A percentile compares a stretch with the other conserved stretches of the same genome.
Conservation (phyloP, 192 early-diverging fungal genomes). For the Backusella liffmaniae region DNA sequence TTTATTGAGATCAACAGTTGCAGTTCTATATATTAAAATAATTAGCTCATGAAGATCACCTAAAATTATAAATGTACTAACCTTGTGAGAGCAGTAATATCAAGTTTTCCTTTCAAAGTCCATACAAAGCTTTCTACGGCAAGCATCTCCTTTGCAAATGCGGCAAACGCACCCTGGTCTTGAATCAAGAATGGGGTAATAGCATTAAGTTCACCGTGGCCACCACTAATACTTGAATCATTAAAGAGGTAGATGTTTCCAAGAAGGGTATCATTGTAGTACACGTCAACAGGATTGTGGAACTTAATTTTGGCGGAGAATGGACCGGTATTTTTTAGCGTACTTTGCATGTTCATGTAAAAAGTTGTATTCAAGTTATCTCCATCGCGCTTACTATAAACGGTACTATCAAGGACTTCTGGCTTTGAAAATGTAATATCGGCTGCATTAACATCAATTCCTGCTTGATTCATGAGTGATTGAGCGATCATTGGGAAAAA, state of each 20-base stretch:
- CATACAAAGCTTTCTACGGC: slow-evolving; percentile 42
- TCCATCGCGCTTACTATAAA: slow-evolving; percentile 7
- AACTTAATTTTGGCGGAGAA: slow-evolving; percentile 50
- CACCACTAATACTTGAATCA: slow-evolving; percentile 41
- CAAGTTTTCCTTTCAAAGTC: slow-evolving; percentile 42
- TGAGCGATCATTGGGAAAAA: slow-evolving; percentile 56
- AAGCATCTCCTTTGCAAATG: slow-evolving; percentile 51
- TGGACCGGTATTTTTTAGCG: slow-evolving; percentile 34
- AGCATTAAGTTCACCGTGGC: slow-evolving; percentile 36
- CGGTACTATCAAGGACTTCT: background rate
- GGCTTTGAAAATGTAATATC: slow-evolving; percentile 41
- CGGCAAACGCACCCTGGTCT: slow-evolving; percentile 40
- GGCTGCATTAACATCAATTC: slow-evolving; percentile 38
- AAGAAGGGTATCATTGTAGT: slow-evolving; percentile 41
- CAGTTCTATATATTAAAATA: slow-evolving; percentile 41
- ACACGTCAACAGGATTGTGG: slow-evolving; percentile 47
- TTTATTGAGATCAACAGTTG: slow-evolving; percentile 48
- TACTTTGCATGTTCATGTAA: slow-evolving; percentile 27
- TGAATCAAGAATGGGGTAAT: slow-evolving; percentile 38
- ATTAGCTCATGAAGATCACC: slow-evolving; percentile 32
- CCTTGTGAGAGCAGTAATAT: slow-evolving; percentile 41
- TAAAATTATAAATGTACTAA: slow-evolving; percentile 19
- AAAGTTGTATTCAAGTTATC: slow-evolving; percentile 13
- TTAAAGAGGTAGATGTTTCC: slow-evolving; percentile 40
- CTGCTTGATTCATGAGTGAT: slow-evolving; percentile 43